Evolutionary conservation across 495 filamentous ascomycete species (phyloP).

Genomic region (Gamarada debralockiae): DNA sequence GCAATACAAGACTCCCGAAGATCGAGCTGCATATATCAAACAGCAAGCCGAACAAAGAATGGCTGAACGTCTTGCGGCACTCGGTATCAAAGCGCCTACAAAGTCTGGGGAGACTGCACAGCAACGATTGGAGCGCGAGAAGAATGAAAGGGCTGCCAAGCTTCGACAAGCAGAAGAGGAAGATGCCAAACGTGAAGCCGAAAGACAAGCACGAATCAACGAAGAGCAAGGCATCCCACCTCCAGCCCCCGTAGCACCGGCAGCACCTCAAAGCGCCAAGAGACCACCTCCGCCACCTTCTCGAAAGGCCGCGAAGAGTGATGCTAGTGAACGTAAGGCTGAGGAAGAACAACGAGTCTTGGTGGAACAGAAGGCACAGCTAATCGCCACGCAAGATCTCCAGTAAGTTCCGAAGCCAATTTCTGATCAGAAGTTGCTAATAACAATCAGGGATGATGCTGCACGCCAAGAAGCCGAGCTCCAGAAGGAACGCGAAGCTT

Average conservation of each 20-base stretch:
- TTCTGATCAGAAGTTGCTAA: too few species aligned
- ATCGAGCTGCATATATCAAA: slow-evolving; percentile 92
- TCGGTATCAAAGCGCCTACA: slow-evolving; percentile 78
- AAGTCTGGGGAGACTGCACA: slow-evolving; percentile 70
- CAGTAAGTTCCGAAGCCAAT: slow-evolving; percentile 92
- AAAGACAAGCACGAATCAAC: slow-evolving; percentile 78
- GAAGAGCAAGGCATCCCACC: slow-evolving; percentile 72
- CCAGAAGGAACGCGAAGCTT: slow-evolving; percentile 71
- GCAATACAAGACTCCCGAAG: slow-evolving; percentile 84
- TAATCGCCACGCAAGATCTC: slow-evolving; percentile 66
- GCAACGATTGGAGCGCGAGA: slow-evolving; percentile 85
- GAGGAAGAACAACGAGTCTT: slow-evolving; percentile 53
- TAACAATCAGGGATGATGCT: slow-evolving; percentile 66
- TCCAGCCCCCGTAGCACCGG: slow-evolving; percentile 22
- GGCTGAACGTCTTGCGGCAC: slow-evolving; percentile 93
- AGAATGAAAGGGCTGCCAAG: slow-evolving; percentile 80
- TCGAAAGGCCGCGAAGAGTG: slow-evolving; percentile 66
- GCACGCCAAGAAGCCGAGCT: slow-evolving; percentile 74
- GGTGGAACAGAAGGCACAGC: slow-evolving; percentile 75
- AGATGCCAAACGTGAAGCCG: slow-evolving; percentile 83
- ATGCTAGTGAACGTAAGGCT: slow-evolving; percentile 47
- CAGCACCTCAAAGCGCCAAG: slow-evolving; percentile 29
- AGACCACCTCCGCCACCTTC: slow-evolving; percentile 81
- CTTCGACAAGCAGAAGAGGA: slow-evolving; percentile 89
- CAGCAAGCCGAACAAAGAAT: slow-evolving; percentile 96